Evolutionary conservation across 768 basidiomycete genomes (phyloP).

Genomic region (Leccinum disarticulatum): DNA sequence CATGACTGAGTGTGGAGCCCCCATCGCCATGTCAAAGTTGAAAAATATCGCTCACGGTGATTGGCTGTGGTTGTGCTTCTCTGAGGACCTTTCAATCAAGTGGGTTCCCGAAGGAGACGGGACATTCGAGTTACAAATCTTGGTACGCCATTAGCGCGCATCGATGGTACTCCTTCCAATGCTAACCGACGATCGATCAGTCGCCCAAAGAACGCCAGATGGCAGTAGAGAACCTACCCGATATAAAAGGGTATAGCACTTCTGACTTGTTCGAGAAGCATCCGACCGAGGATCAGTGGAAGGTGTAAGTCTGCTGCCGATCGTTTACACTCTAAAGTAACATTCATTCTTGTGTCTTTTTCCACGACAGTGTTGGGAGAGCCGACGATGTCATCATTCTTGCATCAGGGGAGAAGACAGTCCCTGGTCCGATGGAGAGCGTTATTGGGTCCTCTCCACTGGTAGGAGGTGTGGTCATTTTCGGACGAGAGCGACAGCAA

Average conservation of each 20-base stretch:
- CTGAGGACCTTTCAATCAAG: conserved; percentile 20
- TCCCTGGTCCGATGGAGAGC: conserved; percentile 29
- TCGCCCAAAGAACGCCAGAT: not conserved
- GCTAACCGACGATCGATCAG: not conserved
- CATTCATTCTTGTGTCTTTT: not conserved
- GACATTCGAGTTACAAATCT: conserved; percentile 38
- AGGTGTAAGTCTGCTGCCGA: conserved; percentile 20
- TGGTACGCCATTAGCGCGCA: conserved; percentile 26
- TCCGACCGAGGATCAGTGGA: conserved; percentile 42
- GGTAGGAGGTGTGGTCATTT: conserved; percentile 32
- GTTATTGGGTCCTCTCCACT: conserved; percentile 23
- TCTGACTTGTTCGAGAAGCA: conserved; percentile 45
- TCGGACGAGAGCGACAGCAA: conserved; percentile 34
- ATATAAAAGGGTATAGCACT: conserved; percentile 41
- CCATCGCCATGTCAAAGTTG: not conserved
- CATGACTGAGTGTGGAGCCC: conserved; percentile 30
- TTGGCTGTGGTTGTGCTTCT: conserved; percentile 39
- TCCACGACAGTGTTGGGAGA: conserved; percentile 30
- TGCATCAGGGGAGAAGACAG: conserved; percentile 21
- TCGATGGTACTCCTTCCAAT: not conserved
- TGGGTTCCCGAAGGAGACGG: conserved; percentile 35
- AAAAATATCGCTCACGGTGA: conserved; percentile 19
- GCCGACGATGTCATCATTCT: conserved; percentile 37
- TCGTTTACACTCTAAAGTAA: not conserved
- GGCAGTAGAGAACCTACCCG: conserved; percentile 37